Evolutionary conservation across 208 protist species (phyloP).

Genomic region (Herpetomonas tarakana): DNA sequence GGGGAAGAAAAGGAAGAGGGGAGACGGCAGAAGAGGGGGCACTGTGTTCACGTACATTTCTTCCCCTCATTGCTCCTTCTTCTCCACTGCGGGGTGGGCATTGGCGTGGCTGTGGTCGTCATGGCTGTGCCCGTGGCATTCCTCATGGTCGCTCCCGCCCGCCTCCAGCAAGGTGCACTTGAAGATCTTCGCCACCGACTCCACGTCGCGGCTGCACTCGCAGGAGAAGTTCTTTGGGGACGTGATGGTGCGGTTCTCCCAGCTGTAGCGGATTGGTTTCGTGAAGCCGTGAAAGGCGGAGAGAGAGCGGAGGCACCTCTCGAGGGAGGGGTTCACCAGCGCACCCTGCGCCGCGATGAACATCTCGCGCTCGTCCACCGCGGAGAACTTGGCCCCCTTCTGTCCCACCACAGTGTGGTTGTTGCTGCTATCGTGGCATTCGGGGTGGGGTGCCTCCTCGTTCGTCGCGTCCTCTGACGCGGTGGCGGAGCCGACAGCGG

Average conservation of each 20-base stretch:
- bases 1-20: constrained; percentile 4
- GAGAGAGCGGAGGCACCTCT: constrained; percentile 34
- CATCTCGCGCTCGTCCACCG: neutral
- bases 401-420: neutral
- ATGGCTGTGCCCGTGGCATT: neutral
- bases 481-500: neutral
- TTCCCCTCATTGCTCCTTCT: neutral
- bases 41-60: no score
- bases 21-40: neutral
- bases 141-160: neutral
- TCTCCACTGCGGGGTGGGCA: neutral
- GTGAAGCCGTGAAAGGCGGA: constrained; percentile 55
- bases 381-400: no score
- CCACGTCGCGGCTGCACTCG: constrained; percentile 65
- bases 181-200: constrained; percentile 56
- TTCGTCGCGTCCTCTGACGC: constrained; percentile 2
- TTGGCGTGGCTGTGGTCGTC: constrained; percentile 1
- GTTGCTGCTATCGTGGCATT: constrained; percentile 2
- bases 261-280: constrained; percentile 47
- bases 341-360: constrained; percentile 24
- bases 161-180: constrained; percentile 13
- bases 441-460: neutral
- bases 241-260: constrained; percentile 44
- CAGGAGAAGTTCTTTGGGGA: constrained; percentile 17
- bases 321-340: constrained; percentile 48